Conservation (phyloP, 2,329 filamentous ascomycete species). For the Ophiostoma australiae region DNA sequence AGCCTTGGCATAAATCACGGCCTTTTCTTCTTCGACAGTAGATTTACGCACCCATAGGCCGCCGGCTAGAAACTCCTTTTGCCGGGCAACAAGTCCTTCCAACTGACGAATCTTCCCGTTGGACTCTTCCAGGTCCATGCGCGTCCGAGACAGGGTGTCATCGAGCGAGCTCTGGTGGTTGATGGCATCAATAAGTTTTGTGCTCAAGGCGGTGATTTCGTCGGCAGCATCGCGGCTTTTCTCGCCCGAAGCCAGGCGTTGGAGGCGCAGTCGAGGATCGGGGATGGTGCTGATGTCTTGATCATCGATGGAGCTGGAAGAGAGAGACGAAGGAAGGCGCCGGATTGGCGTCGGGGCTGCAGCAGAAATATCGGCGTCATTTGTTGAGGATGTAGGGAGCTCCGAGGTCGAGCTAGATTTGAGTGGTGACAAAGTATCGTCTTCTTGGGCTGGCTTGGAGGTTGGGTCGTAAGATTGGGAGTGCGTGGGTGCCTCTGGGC, state of each 20-base stretch:
- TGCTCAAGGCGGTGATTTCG: constrained; percentile 86
- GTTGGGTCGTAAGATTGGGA: background rate
- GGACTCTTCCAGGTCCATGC: constrained; percentile 75
- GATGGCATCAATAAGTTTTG: constrained; percentile 94
- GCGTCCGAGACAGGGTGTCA: constrained; percentile 75
- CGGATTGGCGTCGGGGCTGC: constrained; percentile 16
- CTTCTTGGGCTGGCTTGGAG: background rate
- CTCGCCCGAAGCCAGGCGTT: background rate
- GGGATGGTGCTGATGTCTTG: constrained; percentile 66
- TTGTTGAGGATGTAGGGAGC: background rate
- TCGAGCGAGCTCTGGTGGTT: constrained; percentile 92
- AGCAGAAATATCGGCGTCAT: background rate
- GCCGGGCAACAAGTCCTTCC: constrained; percentile 60
- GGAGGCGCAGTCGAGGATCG: constrained; percentile 51
- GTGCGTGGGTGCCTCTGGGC: background rate
- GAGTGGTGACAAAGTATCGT: background rate
- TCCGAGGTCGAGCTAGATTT: constrained; percentile 1
- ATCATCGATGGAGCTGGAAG: constrained; percentile 43
- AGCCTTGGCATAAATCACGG: constrained; percentile 52
- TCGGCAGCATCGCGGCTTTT: constrained; percentile 36
- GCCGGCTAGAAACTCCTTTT: constrained; percentile 66
- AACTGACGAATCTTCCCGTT: constrained; percentile 62
- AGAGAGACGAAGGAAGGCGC: constrained; percentile 28
- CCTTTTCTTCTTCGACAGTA: constrained; percentile 68
- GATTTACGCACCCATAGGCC: constrained; percentile 72